Percentiles rank a stretch among this genome's conserved stretches.
Evolutionary conservation across 2,329 filamentous ascomycete species (phyloP).

Genomic region (Botryotinia convoluta): DNA sequence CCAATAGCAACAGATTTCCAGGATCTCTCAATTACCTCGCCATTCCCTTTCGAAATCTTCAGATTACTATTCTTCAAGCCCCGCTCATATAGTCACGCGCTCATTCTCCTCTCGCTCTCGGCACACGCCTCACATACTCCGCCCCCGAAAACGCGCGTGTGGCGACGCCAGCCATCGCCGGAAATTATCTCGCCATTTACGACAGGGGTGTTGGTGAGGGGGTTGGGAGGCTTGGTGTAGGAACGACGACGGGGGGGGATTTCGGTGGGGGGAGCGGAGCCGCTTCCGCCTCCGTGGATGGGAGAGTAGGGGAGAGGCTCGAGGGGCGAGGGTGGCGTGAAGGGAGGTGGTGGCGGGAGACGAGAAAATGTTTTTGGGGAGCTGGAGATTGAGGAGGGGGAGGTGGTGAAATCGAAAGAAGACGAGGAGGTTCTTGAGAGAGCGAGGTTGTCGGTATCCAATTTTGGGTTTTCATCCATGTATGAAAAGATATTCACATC

Average conservation of each 20-base stretch:
- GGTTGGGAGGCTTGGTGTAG: conserved; percentile 24
- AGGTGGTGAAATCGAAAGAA: conserved; percentile 13
- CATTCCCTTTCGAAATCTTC: neutral
- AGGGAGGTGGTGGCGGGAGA: neutral
- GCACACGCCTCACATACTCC: conserved; percentile 36
- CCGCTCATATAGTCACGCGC: conserved; percentile 24
- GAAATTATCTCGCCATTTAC: conserved; percentile 32
- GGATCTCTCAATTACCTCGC: neutral
- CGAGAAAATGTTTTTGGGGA: neutral
- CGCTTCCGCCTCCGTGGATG: neutral
- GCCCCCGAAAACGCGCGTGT: conserved; percentile 37
- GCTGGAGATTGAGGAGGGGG: neutral
- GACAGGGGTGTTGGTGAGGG: conserved; percentile 14
- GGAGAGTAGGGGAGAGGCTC: neutral
- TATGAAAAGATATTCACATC: neutral
- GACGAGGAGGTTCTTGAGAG: conserved; percentile 8
- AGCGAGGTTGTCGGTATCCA: neutral
- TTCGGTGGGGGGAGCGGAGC: neutral
- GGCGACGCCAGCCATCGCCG: conserved; percentile 33
- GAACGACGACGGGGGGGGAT: conserved; percentile 22
- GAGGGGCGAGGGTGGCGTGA: neutral
- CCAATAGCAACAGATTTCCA: neutral
- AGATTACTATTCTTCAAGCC: neutral
- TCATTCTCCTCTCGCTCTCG: conserved; percentile 32
- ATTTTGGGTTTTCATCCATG: neutral